A percentile compares a stretch with the other conserved stretches of the same genome.
phyloP scores from a whole-genome alignment of 148 eudicot species.

The Silene latifolia region DNA sequence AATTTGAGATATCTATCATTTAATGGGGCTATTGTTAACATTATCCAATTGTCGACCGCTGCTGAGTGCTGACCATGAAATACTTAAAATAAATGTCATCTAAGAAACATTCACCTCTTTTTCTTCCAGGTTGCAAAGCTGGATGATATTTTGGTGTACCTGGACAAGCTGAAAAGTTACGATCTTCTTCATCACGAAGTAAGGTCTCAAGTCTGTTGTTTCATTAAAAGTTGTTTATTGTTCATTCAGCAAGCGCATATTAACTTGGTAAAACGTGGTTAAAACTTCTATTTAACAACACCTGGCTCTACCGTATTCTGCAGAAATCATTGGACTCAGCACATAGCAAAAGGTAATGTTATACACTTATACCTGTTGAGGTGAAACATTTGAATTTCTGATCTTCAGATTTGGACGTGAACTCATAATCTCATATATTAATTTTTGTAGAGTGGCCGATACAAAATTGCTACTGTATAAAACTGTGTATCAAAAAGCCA shows the following conservation, averaged over 20 bases:
- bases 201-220: conserved; percentile 52
- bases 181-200: conserved; percentile 37
- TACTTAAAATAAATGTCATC: not conserved
- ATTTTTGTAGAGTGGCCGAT: conserved; percentile 49
- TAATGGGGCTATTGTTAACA: not conserved
- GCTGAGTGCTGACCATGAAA: not conserved
- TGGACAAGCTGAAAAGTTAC: conserved; percentile 48
- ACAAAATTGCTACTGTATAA: conserved; percentile 46
- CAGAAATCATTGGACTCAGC: conserved; percentile 48
- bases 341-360: conserved; percentile 48
- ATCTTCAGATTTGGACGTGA: conserved; percentile 15
- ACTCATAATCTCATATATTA: conserved; percentile 17
- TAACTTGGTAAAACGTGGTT: not conserved
- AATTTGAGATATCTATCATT: conserved; percentile 7
- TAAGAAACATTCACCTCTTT: not conserved
- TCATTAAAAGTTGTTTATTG: conserved; percentile 1
- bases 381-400: not conserved
- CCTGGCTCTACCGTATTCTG: conserved; percentile 20
- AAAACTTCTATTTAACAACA: not conserved
- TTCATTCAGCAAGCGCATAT: not conserved
- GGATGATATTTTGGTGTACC: conserved; percentile 49
- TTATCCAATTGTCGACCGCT: not conserved
- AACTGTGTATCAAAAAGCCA: conserved; percentile 54
- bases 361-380: not conserved
- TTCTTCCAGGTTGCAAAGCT: conserved; percentile 50